Conservation (phyloP, 2,329 filamentous ascomycete genomes). For the Tricladium varicosporioides region DNA sequence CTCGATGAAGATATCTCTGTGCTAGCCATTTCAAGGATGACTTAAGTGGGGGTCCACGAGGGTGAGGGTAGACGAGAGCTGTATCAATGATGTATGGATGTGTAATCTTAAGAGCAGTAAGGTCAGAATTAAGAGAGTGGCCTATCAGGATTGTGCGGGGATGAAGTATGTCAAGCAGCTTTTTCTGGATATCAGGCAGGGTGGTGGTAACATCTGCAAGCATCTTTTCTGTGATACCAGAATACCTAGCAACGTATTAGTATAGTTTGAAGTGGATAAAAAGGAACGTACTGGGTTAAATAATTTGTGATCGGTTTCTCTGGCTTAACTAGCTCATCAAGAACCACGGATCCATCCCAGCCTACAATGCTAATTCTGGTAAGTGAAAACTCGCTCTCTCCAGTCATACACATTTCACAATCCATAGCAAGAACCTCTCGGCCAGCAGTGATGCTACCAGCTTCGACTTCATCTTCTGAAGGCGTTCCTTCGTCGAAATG, state of each 20-base stretch:
- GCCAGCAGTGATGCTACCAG: slow-evolving; percentile 81
- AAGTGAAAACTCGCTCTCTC: slow-evolving; percentile 74
- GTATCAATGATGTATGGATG: slow-evolving; percentile 96
- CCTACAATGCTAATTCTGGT: slow-evolving; percentile 83
- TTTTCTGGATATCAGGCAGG: slow-evolving; percentile 76
- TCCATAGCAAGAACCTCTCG: slow-evolving; percentile 79
- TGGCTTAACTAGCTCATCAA: slow-evolving; percentile 93
- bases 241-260: slow-evolving; percentile 51
- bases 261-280: background rate
- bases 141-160: slow-evolving; percentile 73
- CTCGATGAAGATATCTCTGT: slow-evolving; percentile 79
- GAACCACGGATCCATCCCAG: slow-evolving; percentile 78
- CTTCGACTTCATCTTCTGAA: slow-evolving; percentile 68
- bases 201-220: slow-evolving; percentile 81
- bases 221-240: slow-evolving; percentile 87
- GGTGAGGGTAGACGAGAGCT: slow-evolving; percentile 84
- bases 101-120: slow-evolving; percentile 79
- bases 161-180: slow-evolving; percentile 69
- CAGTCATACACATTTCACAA: slow-evolving; percentile 96
- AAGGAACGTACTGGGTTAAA: slow-evolving; percentile 60
- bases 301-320: slow-evolving; percentile 87
- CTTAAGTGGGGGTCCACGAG: slow-evolving; percentile 84
- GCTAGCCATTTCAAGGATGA: slow-evolving; percentile 87
- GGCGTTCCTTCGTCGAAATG: slow-evolving; percentile 64
- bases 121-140: slow-evolving; percentile 79